These are phyloP conservation scores for Penicillium crystallinum DNA, from an alignment of 495 filamentous ascomycete species.

Conservation along the genomic window DNA sequence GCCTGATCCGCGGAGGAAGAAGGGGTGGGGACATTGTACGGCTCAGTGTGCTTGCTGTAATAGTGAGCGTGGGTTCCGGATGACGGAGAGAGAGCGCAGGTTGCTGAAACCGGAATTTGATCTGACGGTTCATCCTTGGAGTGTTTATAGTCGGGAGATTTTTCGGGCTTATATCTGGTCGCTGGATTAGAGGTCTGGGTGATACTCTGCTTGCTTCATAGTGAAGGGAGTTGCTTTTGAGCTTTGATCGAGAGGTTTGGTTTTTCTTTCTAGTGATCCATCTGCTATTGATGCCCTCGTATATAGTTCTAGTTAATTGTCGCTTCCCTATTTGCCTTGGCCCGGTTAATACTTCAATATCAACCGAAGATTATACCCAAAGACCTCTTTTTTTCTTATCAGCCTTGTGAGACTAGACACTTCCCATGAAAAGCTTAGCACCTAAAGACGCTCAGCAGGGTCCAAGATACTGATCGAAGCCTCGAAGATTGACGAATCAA, in stretches of 20 bases:
- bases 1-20: not conserved
- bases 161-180: constrained; percentile 7
- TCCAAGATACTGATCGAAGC: not conserved
- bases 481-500: too few species aligned
- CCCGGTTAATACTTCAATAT: too few species aligned
- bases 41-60: constrained; percentile 5
- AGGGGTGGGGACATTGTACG: constrained; percentile 9
- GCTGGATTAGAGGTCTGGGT: not conserved
- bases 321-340: not conserved
- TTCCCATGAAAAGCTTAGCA: not conserved
- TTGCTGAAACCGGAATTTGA: constrained; percentile 2
- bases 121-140: constrained; percentile 2
- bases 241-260: not conserved
- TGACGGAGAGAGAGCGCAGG: not conserved
- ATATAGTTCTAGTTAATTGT: not conserved
- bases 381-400: too few species aligned
- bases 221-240: not conserved
- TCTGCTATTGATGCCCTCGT: not conserved
- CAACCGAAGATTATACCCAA: not conserved
- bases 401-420: too few species aligned
- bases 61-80: not conserved
- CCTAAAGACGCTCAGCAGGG: too few species aligned
- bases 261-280: not conserved
- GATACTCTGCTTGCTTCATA: not conserved
- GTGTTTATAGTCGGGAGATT: constrained; percentile 3